Percentiles rank a stretch among this genome's conserved stretches.
Conservation (phyloP, 1,284 basidiomycete species). For the Trametes sp. region DNA sequence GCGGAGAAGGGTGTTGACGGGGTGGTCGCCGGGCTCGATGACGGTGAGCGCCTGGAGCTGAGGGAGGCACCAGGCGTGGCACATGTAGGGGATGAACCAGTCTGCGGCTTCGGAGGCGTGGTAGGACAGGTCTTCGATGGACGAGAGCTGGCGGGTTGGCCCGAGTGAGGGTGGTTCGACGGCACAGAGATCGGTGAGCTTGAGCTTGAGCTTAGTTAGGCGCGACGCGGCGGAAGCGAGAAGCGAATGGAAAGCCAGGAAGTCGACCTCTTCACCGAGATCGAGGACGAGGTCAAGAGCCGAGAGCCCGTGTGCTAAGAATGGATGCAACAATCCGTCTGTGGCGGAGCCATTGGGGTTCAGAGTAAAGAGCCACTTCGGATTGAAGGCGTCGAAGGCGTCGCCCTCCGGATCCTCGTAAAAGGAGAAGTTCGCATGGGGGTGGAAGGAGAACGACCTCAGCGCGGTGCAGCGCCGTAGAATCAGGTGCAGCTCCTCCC, state of each 20-base stretch:
- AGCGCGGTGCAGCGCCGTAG: conserved; percentile 10
- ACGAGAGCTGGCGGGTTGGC: neutral
- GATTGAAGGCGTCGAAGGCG: neutral
- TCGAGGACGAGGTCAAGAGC: neutral
- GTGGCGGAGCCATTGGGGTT: neutral
- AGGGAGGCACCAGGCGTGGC: neutral
- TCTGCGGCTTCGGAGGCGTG: neutral
- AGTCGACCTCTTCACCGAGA: neutral
- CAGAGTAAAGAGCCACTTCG: neutral
- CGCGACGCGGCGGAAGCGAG: neutral
- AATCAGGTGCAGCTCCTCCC: conserved; percentile 10
- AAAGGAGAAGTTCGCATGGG: neutral
- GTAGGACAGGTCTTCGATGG: neutral
- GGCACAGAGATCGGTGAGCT: neutral
- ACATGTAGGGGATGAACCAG: conserved; percentile 11
- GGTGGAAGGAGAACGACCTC: conserved; percentile 6
- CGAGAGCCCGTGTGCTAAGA: neutral
- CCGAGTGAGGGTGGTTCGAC: neutral
- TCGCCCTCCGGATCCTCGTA: neutral
- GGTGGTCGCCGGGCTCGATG: neutral
- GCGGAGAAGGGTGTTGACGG: neutral
- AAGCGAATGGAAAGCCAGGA: neutral
- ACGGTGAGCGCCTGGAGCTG: conserved; percentile 9
- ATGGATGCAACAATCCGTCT: neutral
- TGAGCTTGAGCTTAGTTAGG: conserved; percentile 1